Base-by-base conservation (phyloP, 495 filamentous ascomycete species). In the Podospora pseudoanserina region DNA sequence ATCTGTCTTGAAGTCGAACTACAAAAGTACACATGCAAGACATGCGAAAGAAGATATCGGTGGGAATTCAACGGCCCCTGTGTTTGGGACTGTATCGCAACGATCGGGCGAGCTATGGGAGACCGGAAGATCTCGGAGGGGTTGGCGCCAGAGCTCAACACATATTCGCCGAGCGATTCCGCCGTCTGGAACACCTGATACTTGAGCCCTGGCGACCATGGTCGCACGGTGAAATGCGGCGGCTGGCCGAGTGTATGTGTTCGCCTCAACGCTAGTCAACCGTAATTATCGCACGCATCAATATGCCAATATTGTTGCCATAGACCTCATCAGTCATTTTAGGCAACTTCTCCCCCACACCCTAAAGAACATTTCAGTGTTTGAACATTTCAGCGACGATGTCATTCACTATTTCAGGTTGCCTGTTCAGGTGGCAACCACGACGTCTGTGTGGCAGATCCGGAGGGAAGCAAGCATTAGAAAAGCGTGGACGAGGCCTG, bases 141-240 rank as follows among this genome's bases (percentile, higher is more conserved):
- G 19, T 34, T 75, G n/a, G 66, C 67, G 66, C 64, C 73, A 57
- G 73, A 73, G 73, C 71, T 75, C 60, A 68, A 68, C 68, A 71
- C 64, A n/a, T 60, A 71, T 61, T 75, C 65, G 60, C 67, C 67
- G 49, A 75, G 73, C 65, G 69, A 75, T 53, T 67, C 65, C 19
- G 56, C 5, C 4, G 60, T n/a, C 26, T 72, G 67, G 70, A 72
- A 26, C 49, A 62, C 27, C 16, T 69, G 30, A 56, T 64, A 26
- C 69, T 63, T 56, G 70, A 72, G 64, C 67, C 70, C 7, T 72
- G 67, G 70, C 64, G 67, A 56, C 20, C 19, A 69, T 68, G 67
- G 67, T 53, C 64, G 27, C 53, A 30, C 64, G 28, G 54, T 4
- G 39, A 11, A 5, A 71, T 54, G 55, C 54, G 20, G 20, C 2